Base-by-base conservation (phyloP, 2,329 filamentous ascomycete species). In the Verruconis gallopava region DNA sequence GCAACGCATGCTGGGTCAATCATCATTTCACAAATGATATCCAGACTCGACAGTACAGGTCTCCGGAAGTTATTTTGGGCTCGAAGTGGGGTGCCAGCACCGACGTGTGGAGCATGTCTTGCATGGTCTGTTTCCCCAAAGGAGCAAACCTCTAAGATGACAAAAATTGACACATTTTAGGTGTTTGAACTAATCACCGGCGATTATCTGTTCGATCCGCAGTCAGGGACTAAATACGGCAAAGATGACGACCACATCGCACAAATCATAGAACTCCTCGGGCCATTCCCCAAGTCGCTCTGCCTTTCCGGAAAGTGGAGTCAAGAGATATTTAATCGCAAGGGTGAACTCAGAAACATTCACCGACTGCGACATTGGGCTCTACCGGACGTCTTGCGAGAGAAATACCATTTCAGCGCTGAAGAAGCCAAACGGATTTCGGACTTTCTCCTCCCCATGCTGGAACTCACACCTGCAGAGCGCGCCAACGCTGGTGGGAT, bases 1-100 rank as follows among this genome's bases (percentile, higher is more conserved):
- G 91, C 46, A 98, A 98, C 59, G 91, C 91, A 15, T 98, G 91
- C 67, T 98, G 91, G 91, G 88, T 94, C 20, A 86, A 86, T 50
- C 91, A 98, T 59, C 91, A 98, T 63, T 98, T 98, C 64, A 98
- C 91, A 56, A 95, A 98, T 58, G 91, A 98, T 59, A 98, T 98
- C 54, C 91, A 98, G 61, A 98, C 91, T 5, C 75, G 91, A 55
- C 91, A 98, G 64, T 98, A 98, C 62, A 75, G 91, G 44, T 96
- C 91, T 1, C 91, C 91, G 1, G 91, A 98, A 63, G 91, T 98
- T 44, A 96, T 98, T 46, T 68, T 98, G 15, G 91, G 91, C 30
- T 78, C 86, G 3, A 96, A 96, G 68, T 98, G 91, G 91, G 91
- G 91, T 51, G 91, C 91, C n/a, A 96, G 89, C 58, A 96, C 91